Percentiles rank a stretch among this genome's conserved stretches.
Conservation (phyloP, 202 grass and related monocot species). For the Brachypodium distachyon region DNA sequence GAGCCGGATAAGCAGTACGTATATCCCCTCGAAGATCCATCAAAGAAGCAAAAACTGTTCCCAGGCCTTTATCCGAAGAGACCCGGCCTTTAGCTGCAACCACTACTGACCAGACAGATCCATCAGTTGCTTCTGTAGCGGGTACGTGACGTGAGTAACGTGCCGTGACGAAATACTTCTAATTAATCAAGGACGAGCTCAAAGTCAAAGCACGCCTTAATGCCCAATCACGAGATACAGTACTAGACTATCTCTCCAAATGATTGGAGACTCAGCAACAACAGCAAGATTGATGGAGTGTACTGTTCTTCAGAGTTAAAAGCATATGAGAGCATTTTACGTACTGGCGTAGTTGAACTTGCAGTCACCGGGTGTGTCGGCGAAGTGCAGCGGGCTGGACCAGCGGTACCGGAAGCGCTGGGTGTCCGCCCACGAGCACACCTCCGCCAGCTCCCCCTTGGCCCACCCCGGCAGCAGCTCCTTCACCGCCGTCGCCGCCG, state of each 20-base stretch:
- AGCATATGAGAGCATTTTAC: too few relatives aligned
- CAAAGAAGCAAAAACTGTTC: not conserved
- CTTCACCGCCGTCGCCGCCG: conserved; percentile 36
- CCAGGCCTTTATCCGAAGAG: not conserved
- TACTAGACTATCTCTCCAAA: too few relatives aligned
- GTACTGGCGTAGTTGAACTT: conserved; percentile 41
- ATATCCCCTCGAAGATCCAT: not conserved
- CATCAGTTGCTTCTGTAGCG: conserved; percentile 1
- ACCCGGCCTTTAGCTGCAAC: not conserved
- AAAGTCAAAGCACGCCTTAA: not conserved
- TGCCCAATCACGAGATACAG: too few relatives aligned
- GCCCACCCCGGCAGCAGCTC: conserved; percentile 42
- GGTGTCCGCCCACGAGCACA: conserved; percentile 47
- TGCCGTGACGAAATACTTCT: not conserved
- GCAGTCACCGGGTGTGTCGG: conserved; percentile 39
- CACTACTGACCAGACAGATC: not conserved
- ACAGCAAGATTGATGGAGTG: too few relatives aligned
- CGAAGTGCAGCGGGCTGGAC: conserved; percentile 49
- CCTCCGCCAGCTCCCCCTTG: conserved; percentile 33
- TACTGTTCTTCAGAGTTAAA: too few relatives aligned
- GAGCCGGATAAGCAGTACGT: too few relatives aligned
- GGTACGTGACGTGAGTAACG: not conserved
- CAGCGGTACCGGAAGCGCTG: conserved; percentile 43
- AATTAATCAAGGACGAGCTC: not conserved
- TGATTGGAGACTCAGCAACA: too few relatives aligned